A percentile compares a stretch with the other conserved stretches of the same genome.
Conservation (phyloP, 192 early-diverging fungal genomes). For the Dissophora ornata region DNA sequence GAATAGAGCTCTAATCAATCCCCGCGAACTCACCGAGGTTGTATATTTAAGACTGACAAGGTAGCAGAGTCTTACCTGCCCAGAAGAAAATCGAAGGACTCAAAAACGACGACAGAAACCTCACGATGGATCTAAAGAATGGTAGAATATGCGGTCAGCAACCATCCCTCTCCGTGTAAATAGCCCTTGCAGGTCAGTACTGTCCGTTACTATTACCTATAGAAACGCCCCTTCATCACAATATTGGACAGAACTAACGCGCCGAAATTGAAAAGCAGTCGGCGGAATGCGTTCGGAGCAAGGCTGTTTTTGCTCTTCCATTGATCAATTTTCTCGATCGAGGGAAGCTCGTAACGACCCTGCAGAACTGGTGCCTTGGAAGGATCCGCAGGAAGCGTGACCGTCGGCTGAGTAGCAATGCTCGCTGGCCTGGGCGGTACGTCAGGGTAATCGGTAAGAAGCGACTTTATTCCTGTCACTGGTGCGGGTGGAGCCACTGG, state of each 20-base stretch:
- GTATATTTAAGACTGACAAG: not conserved
- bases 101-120: slow-evolving; percentile 14
- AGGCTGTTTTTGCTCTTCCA: slow-evolving; percentile 42
- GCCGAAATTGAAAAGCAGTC: slow-evolving; percentile 24
- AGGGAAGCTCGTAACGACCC: slow-evolving; percentile 38
- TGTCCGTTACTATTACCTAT: slow-evolving; percentile 7
- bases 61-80: slow-evolving; percentile 17
- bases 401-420: not conserved
- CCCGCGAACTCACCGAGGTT: too few relatives aligned
- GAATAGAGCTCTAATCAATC: too few relatives aligned
- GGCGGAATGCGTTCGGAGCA: slow-evolving; percentile 31
- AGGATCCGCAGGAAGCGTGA: slow-evolving; percentile 23
- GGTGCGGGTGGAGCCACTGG: not conserved
- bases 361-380: slow-evolving; percentile 24
- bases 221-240: slow-evolving; percentile 16
- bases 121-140: not conserved
- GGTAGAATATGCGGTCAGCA: not conserved
- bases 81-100: slow-evolving; percentile 23
- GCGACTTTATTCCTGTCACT: slow-evolving; percentile 9
- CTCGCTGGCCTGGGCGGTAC: not conserved
- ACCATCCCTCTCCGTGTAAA: not conserved
- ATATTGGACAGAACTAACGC: slow-evolving; percentile 6
- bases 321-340: slow-evolving; percentile 42
- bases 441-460: slow-evolving; percentile 34
- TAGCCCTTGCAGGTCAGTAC: not conserved